These are phyloP conservation scores for Papilionanthe hybrid DNA, from an alignment of 116 monocot species.

Conservation along the genomic window DNA sequence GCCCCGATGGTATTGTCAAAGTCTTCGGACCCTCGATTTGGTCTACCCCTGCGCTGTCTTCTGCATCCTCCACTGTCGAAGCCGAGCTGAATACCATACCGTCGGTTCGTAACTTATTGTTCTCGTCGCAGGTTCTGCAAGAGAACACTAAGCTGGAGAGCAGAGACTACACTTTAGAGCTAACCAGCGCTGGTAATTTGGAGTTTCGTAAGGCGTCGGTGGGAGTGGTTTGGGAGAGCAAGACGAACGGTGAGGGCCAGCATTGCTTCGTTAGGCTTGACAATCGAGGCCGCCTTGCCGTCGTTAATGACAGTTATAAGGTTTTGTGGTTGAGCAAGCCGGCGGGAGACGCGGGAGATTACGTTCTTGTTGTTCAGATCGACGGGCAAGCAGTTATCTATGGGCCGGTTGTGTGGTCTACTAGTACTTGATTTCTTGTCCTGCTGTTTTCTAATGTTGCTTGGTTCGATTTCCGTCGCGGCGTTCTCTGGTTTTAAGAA, in stretches of 20 bases:
- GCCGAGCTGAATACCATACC: too few species aligned
- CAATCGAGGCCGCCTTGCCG: conserved; percentile 4
- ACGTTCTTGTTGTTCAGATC: conserved; percentile 2
- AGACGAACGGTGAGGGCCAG: background rate
- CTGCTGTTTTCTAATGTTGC: background rate
- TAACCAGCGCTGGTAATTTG: background rate
- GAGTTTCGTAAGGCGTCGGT: conserved; percentile 1
- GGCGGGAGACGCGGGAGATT: background rate
- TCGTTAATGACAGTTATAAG: background rate
- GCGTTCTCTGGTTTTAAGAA: too few species aligned
- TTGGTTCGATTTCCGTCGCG: too few species aligned
- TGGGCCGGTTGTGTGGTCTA: conserved; percentile 4
- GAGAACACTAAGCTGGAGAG: background rate
- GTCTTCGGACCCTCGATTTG: conserved; percentile 10
- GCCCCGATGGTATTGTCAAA: conserved; percentile 5
- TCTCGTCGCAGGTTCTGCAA: too few species aligned
- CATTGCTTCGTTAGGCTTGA: conserved; percentile 5
- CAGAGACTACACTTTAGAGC: conserved; percentile 3
- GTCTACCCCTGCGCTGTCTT: background rate
- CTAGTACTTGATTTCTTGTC: background rate
- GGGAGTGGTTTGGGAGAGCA: background rate
- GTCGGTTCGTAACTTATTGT: too few species aligned
- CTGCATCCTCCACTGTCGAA: too few species aligned
- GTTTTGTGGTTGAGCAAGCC: background rate
- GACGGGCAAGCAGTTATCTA: conserved; percentile 10